These are phyloP conservation scores for Xylaria bambusicola DNA, from an alignment of 495 filamentous ascomycete species.

Conservation along the genomic window DNA sequence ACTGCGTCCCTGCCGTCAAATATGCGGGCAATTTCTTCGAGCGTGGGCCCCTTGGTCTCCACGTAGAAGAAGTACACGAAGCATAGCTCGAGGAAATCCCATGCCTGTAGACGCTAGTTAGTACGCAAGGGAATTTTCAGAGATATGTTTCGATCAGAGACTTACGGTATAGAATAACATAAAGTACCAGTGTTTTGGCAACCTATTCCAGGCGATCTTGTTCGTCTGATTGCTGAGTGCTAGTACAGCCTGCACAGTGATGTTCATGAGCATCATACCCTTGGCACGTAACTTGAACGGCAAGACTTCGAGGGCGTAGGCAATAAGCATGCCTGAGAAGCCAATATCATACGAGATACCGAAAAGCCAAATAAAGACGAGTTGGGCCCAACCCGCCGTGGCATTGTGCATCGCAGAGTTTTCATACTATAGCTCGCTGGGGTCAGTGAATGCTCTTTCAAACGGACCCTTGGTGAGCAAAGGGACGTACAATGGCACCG, in stretches of 20 bases:
- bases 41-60: slow-evolving; percentile 64
- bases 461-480: too few relatives aligned
- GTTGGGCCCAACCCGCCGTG: slow-evolving; percentile 50
- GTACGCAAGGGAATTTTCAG: background rate
- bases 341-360: slow-evolving; percentile 62
- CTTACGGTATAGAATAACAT: slow-evolving; percentile 62
- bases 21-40: slow-evolving; percentile 63
- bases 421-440: too few relatives aligned
- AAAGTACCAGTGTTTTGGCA: slow-evolving; percentile 61
- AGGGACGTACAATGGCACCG: too few relatives aligned
- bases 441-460: too few relatives aligned
- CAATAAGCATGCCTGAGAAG: slow-evolving; percentile 64
- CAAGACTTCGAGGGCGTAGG: slow-evolving; percentile 67
- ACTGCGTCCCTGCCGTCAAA: slow-evolving; percentile 62
- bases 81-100: slow-evolving; percentile 57
- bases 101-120: slow-evolving; percentile 40
- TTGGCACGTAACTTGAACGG: slow-evolving; percentile 71
- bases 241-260: slow-evolving; percentile 61
- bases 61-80: slow-evolving; percentile 70
- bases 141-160: too few relatives aligned
- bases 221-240: slow-evolving; percentile 64
- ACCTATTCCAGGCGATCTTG: slow-evolving; percentile 58
- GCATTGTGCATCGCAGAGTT: slow-evolving; percentile 40
- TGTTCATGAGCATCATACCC: slow-evolving; percentile 66
- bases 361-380: slow-evolving; percentile 65